Base-by-base conservation (phyloP, 2,329 filamentous ascomycete species). In the Botrytis aclada region DNA sequence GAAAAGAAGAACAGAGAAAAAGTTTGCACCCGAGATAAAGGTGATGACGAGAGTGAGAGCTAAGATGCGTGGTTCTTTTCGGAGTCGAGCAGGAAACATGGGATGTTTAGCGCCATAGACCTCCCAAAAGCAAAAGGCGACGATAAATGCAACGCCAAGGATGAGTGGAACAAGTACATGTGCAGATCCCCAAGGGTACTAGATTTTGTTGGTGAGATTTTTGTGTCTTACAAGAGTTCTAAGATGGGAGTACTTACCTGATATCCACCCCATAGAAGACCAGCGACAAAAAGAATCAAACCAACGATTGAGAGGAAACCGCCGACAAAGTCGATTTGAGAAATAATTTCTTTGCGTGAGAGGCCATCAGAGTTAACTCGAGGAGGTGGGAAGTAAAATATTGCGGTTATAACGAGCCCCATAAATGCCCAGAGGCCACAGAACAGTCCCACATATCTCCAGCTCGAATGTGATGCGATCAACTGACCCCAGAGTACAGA, bases 401-500 rank as follows among this genome's bases (percentile, higher is more conserved):
- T 77, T 10, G 83, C 80, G 4, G 85, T 85, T 45, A 88, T 79
- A 6, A 87, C 75, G 58, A 90, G 82, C 6, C 86, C 87, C 58
- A 87, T 77, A 41, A 85, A 83, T 20, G 85, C 83, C 85, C 87
- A 89, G 32, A 86, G 77, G 3, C 83, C 85, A 32, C 86, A 85
- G 22, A 89, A 80, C 18, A 87, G 79, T 14, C 87, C 87, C 41
- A 88, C 83, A 74, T 85, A 89, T 73, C 88, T 82, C 87, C 88
- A 90, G 63, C 77, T 80, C 29, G 81, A 80, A 72, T 85, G 78
- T n/a, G 80, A 80, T 25, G 85, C 82, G 73, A 86, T 86, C 43
- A 90, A 82, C 77, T 90, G 88, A 64, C 83, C 87, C 82, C 86
- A 91, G 4, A 91, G 81, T 0, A 89, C 87, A 0, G 87, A 87